Evolutionary conservation across 140 eudicot genomes (phyloP), one percentile per base, ranked within the genome.

Genomic region (Erigeron philadelphicus): DNA sequence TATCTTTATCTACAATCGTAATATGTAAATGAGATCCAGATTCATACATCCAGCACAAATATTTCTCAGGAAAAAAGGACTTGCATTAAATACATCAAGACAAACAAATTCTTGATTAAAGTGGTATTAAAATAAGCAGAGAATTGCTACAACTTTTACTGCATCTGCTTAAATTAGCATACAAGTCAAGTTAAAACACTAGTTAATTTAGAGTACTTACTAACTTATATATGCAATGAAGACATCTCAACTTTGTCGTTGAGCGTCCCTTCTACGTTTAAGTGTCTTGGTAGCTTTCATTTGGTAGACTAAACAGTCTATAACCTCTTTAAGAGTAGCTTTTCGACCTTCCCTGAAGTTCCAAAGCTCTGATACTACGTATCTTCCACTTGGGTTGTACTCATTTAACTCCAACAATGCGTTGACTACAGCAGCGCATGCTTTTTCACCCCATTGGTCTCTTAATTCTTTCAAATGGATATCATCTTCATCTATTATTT

Each of bases 321-420:
- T 80, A 55, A 84, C 85, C 75, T 87, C 90, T 67, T 84, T 76
- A 3, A 87, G 78, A 50, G 54, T 62, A 17, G 95, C 91, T 74
- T 81, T 87, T 64, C 86, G 78, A 10, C 74, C 77, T 50, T 87
- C 86, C 71, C 78, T 85, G 67, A 74, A 78, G 71, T 85, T 87
- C 91, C 91, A 87, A 23, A 87, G 85, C 69, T 87, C 95, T 12
- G 82, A 69, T 61, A 87, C 82, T 11, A 76, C 84, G 1, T 82
- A 85, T 55, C 95, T 85, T 42, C 95, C 95, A 75, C 95, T 87
- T 21, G 91, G 88, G 67, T 87, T 87, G 67, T 82, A 87, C 69
- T 87, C 95, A 21, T 87, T 82, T 54, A 82, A 44, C 61, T 87
- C 91, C 83, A 80, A 21, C 69, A 87, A 50, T 6, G 95, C 88